A percentile compares a stretch with the other conserved stretches of the same genome.
Conservation (phyloP, 1,284 basidiomycete genomes). For the Anthracocystis walkeri region DNA sequence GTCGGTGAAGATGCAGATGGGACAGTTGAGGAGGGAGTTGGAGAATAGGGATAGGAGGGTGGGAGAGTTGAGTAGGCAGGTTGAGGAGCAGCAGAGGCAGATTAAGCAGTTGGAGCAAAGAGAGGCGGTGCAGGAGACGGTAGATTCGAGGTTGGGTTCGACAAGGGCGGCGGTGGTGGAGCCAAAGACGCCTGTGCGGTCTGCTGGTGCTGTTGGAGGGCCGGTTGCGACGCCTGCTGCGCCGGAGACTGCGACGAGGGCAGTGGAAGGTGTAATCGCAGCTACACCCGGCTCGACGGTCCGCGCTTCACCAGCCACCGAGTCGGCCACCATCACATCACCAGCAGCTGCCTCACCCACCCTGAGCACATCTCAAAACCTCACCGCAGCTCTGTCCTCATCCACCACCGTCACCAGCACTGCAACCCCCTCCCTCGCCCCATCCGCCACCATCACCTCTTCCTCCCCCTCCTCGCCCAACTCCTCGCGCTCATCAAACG, state of each 20-base stretch:
- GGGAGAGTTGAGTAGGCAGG: slow-evolving; percentile 8
- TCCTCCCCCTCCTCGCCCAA: slow-evolving; percentile 4
- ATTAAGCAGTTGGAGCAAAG: slow-evolving; percentile 1
- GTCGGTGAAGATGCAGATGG: slow-evolving; percentile 15
- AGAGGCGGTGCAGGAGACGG: neutral
- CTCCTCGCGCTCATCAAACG: slow-evolving; percentile 25
- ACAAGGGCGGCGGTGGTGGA: neutral
- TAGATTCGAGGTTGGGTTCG: neutral
- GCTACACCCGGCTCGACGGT: neutral
- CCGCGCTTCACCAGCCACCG: neutral
- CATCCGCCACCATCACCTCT: slow-evolving; percentile 8
- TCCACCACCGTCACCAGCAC: slow-evolving; percentile 2
- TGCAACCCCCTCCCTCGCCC: neutral
- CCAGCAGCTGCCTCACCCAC: neutral
- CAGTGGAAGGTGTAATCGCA: neutral
- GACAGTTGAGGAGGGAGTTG: slow-evolving; percentile 19
- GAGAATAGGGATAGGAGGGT: slow-evolving; percentile 16
- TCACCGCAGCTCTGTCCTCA: slow-evolving; percentile 23
- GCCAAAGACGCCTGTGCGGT: slow-evolving; percentile 6
- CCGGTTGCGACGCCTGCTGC: slow-evolving; percentile 1
- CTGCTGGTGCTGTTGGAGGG: neutral
- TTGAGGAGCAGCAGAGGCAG: slow-evolving; percentile 6
- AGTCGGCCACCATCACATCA: neutral
- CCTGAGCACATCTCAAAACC: neutral
- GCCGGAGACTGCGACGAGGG: neutral